Evolutionary conservation across 148 eudicot species (phyloP), one percentile per base, ranked within the genome.

Genomic region (Rhododendron molle): DNA sequence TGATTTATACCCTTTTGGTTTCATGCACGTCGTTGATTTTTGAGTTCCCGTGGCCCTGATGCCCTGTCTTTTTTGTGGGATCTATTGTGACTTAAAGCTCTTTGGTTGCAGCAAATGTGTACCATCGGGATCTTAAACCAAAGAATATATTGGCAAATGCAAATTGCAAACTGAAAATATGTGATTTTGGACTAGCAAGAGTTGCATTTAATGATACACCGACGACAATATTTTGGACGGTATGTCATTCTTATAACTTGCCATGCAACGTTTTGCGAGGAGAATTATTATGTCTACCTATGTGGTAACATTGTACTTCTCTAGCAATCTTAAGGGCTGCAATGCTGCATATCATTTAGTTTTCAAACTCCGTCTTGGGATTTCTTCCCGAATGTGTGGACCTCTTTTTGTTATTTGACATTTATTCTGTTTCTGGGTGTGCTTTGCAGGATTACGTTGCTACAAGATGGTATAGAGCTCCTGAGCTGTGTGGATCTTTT

Each of bases 381-480:
- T 18, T 18, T 69, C 12, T 30, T 52, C 36, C 65, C 79, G 28
- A 46, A 23, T 5, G 18, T 18, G 6, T 15, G 20, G 44, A 15
- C 49, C 38, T 56, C 43, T 71, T 20, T 62, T 26, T 86, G n/a
- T 10, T 84, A 18, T 28, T 71, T 62, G 34, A 56, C 11, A 3
- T 78, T 18, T 60, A 54, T 52, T 26, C 40, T 76, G 7, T 65
- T 8, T 79, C 76, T 12, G 87, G 38, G 58, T 34, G 76, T 67
- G 30, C 76, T 74, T 40, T 88, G 44, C 87, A 96, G 99, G 99
- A 95, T 88, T 96, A 95, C 86, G 99, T 96, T 87, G 99, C 97
- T 83, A 95, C 99, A 78, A 92, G 97, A 91, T 94, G 98, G 98
- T 96, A 96, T 83, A 89, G 99, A 87, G 99, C 99, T 83, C 99